phyloP scores from a whole-genome alignment of 768 basidiomycete genomes.

The Brasilioporus rufonigricans region DNA sequence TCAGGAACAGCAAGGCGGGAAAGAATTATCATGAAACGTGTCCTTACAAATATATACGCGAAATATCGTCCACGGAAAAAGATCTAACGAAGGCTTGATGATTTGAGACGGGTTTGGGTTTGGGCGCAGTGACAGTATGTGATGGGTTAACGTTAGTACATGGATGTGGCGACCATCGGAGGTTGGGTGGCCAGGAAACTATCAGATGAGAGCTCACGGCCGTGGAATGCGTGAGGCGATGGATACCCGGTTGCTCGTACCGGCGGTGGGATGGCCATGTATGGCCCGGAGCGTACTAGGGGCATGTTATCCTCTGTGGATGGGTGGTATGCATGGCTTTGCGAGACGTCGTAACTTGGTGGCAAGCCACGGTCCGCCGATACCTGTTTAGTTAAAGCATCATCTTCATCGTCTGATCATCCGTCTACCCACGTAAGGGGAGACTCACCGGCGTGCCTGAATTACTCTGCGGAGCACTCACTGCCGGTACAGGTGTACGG shows the following conservation, averaged over 20 bases:
- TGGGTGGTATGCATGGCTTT: conserved; percentile 6
- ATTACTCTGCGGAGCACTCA: not conserved
- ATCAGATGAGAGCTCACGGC: conserved; percentile 27
- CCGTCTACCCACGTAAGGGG: not conserved
- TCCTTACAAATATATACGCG: conserved; percentile 7
- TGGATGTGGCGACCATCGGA: conserved; percentile 21
- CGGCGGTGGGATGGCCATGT: conserved; percentile 36
- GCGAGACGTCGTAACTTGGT: conserved; percentile 16
- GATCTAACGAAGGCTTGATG: not conserved
- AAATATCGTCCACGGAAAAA: conserved; percentile 9
- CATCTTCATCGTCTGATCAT: not conserved
- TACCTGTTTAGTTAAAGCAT: conserved; percentile 2
- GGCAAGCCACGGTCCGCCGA: conserved; percentile 7
- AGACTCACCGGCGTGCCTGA: conserved; percentile 17
- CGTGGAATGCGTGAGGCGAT: conserved; percentile 17
- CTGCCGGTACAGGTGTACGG: not conserved
- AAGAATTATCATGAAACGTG: conserved; percentile 4
- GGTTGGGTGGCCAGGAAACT: conserved; percentile 23
- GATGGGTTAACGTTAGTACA: conserved; percentile 18
- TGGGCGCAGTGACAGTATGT: conserved; percentile 8
- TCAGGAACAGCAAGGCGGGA: not conserved
- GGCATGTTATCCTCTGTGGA: conserved; percentile 28
- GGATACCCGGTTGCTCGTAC: conserved; percentile 37
- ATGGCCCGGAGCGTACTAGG: conserved; percentile 23
- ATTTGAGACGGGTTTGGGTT: not conserved